These are phyloP conservation scores for Aurantiochytrium sp. DNA, from an alignment of 108 stramenopile species.

Conservation along the genomic window DNA sequence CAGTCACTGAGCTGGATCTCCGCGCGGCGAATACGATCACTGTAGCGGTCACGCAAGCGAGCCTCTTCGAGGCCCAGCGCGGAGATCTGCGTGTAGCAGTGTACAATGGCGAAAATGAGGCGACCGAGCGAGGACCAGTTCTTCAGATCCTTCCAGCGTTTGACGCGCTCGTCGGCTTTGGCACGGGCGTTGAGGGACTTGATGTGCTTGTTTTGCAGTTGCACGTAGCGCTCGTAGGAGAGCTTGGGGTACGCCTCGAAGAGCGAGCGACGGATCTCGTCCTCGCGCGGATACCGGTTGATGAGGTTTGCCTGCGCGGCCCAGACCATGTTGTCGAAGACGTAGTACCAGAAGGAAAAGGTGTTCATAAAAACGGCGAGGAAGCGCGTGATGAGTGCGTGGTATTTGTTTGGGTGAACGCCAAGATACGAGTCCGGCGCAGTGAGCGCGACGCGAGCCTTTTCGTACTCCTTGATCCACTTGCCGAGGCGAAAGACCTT, in stretches of 20 bases:
- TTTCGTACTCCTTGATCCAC: constrained; percentile 24
- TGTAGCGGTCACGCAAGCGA: not conserved
- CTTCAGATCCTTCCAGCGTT: constrained; percentile 24
- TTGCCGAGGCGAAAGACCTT: constrained; percentile 30
- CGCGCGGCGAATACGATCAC: not conserved
- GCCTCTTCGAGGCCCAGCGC: not conserved
- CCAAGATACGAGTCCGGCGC: not conserved
- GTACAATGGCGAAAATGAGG: not conserved
- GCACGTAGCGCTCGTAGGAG: not conserved
- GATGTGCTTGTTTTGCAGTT: not conserved
- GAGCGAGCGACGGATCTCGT: not conserved
- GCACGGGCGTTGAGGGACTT: not conserved
- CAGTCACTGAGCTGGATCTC: not conserved
- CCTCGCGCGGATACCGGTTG: not conserved
- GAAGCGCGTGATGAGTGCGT: not conserved
- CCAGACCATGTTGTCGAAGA: constrained; percentile 27
- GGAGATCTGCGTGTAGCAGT: not conserved
- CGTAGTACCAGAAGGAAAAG: constrained; percentile 13
- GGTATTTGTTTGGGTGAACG: not conserved
- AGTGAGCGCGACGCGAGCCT: not conserved
- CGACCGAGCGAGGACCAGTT: not conserved
- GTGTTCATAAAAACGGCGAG: constrained; percentile 14
- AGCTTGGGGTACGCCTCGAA: not conserved
- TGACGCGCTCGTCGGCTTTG: not conserved
- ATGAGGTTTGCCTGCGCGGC: constrained; percentile 25